phyloP scores from a whole-genome alignment of 148 eudicot species.

The Chenopodium suecicum region DNA sequence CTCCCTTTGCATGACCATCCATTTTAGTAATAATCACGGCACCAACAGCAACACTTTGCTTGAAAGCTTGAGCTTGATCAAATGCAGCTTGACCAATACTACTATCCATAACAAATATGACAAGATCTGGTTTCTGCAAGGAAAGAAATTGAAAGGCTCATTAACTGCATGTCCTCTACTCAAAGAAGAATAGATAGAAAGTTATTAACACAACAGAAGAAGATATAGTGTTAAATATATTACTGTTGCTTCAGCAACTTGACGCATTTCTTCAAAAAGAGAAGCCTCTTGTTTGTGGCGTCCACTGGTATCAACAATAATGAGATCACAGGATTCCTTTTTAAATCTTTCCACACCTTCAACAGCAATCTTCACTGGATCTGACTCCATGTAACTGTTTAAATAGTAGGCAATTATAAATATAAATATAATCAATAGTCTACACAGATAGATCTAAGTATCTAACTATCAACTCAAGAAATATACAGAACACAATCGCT shows the following conservation, averaged over 20 bases:
- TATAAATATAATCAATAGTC: not conserved
- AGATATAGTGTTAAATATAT: conserved; percentile 5
- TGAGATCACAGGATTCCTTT: conserved; percentile 91
- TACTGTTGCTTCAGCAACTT: conserved; percentile 95
- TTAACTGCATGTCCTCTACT: conserved; percentile 6
- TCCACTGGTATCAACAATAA: conserved; percentile 96
- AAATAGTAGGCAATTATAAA: conserved; percentile 9
- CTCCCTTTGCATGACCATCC: conserved; percentile 99
- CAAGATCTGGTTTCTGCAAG: conserved; percentile 97
- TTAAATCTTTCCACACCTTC: conserved; percentile 96
- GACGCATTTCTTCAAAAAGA: conserved; percentile 98
- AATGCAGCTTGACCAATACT: conserved; percentile 99
- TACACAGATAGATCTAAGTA: not conserved
- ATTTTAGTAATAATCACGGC: conserved; percentile 97
- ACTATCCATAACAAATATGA: conserved; percentile 97
- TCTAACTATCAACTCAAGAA: conserved; percentile 10
- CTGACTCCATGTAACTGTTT: conserved; percentile 91
- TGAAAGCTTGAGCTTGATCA: conserved; percentile 97
- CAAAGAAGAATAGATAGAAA: not conserved
- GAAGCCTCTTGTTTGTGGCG: conserved; percentile 99
- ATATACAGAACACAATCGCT: not conserved
- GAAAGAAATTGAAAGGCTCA: conserved; percentile 12
- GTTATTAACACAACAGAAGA: conserved; percentile 3
- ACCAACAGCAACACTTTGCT: conserved; percentile 98
- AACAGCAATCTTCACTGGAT: conserved; percentile 91